Evolutionary conservation across 106 monocot genomes (phyloP).

Genomic region (Gastrodia elata): DNA sequence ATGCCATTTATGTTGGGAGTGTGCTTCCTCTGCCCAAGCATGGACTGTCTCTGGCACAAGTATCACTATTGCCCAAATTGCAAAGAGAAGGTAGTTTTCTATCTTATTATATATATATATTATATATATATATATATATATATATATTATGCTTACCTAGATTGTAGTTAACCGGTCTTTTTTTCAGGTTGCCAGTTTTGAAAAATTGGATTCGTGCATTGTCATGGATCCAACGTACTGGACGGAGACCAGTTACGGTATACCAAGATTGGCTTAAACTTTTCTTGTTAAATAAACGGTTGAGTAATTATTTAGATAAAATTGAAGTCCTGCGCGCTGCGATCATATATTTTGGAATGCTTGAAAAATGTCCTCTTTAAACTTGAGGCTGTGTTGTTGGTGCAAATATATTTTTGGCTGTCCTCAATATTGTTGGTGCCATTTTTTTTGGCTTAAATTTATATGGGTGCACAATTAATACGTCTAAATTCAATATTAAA

Average conservation of each 20-base stretch:
- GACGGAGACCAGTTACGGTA: conserved; percentile 63
- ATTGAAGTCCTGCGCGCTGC: no score
- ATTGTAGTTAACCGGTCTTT: not conserved
- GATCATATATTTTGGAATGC: no score
- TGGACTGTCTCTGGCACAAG: conserved; percentile 97
- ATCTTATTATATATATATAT: not conserved
- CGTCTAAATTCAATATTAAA: no score
- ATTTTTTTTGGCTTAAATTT: no score
- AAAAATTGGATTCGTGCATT: conserved; percentile 77
- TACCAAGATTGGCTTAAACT: conserved; percentile 27
- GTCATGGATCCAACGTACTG: conserved; percentile 57
- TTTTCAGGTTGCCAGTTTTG: conserved; percentile 63
- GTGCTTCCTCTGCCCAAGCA: conserved; percentile 89
- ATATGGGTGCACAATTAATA: no score
- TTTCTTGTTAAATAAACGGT: no score
- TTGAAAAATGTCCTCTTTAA: no score
- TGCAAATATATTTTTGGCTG: no score
- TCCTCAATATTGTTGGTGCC: no score
- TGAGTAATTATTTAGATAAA: no score
- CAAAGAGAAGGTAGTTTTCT: conserved; percentile 49
- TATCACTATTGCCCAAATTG: conserved; percentile 91
- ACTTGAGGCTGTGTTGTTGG: no score
- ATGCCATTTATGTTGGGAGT: conserved; percentile 88
- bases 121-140: not conserved
- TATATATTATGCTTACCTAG: not conserved